Evolutionary conservation across 352 stramenopile genomes (phyloP), one percentile per base, ranked within the genome.

Genomic region (Pythium apleroticum): DNA sequence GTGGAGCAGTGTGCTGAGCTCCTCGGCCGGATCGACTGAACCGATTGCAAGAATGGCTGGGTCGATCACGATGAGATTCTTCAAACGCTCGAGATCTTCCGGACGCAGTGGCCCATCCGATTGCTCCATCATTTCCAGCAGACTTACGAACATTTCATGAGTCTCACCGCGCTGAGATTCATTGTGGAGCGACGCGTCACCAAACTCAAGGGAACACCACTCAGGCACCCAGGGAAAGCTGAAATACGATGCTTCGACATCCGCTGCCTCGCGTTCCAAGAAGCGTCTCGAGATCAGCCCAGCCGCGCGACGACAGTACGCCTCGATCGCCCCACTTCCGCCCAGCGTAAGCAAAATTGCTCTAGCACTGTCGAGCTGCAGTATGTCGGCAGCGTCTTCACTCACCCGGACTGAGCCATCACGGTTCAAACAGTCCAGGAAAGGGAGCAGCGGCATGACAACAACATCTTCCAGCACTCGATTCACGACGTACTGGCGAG

Each of bases 81-180:
- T 65, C 19, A 65, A 43, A 17, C 27, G 27, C 28, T 35, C 48
- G 3, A 54, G 11, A 25, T 52, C 7, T 0, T 65, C 59, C 7
- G 37, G 25, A 5, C 39, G 31, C 14, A 59, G 22, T 20, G 59
- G 49, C 1, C 59, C 59, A 9, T 45, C 33, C 14, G 31, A 58
- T 14, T 15, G 31, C 25, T 58, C 35, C 19, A 65, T 54, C 59
- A 65, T 52, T 4, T 65, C 59, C 24, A 65, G 28, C 8, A 59
- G 59, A 1, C 8, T 43, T 12, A 39, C 24, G 14, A 56, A 39
- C 24, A 31, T n/a, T 27, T 30, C 7, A 4, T n/a, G 11, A 7
- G 14, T 22, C 4, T 41, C 49, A 9, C 17, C 19, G 20, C 27
- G 31, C 31, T 35, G 49, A 6, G 25, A n/a, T 37, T 22, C 35